Base-by-base conservation (phyloP, 2,329 filamentous ascomycete genomes). In the Phaeomoniella chlamydospora region DNA sequence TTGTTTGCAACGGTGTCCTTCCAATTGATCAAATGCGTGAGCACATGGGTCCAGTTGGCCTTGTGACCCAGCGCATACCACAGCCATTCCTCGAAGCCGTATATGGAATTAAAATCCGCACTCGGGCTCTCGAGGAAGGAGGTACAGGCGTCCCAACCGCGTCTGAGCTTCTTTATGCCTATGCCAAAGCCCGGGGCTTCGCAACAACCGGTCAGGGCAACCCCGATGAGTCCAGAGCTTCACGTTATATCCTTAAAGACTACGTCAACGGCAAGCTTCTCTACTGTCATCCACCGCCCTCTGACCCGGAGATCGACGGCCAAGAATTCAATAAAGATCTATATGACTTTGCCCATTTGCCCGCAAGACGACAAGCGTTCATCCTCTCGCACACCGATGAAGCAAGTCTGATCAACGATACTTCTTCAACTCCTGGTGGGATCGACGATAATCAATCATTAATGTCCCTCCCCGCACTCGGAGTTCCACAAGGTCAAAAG, bases 1-100 rank as follows among this genome's bases (percentile, higher is more conserved):
- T 98, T 14, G 90, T 98, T 6, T 90, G 86, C 59, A 93, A 88
- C 53, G 90, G 90, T 53, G 76, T 98, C 14, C 68, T 98, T 18
- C 90, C 90, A 9, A 98, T 98, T 49, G 90, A 98, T 56, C 90
- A 98, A 59, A 70, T 96, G 47, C 76, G 90, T 43, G 90, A 98
- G 54, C 93, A 81, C 63, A 87, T 77, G 3, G 90, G 90, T 2
- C 90, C 90, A 1, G 79, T 80, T 13, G 77, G 75, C 0, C 70
- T 98, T 3, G 80, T 98, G 17, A 77, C 87, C 1, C 72, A 80
- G 40, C 74, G 90, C 36, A 85, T 98, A 37, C 92, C 90, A 1
- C 77, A 90, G 53, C 62, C 72, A 5, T 96, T 94, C 62, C 64
- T 98, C 4, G 90, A 98, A 57, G 85, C 86, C 18, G 67, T 94